phyloP scores from a whole-genome alignment of 495 filamentous ascomycete genomes.

The Margaritispora aquatica region DNA sequence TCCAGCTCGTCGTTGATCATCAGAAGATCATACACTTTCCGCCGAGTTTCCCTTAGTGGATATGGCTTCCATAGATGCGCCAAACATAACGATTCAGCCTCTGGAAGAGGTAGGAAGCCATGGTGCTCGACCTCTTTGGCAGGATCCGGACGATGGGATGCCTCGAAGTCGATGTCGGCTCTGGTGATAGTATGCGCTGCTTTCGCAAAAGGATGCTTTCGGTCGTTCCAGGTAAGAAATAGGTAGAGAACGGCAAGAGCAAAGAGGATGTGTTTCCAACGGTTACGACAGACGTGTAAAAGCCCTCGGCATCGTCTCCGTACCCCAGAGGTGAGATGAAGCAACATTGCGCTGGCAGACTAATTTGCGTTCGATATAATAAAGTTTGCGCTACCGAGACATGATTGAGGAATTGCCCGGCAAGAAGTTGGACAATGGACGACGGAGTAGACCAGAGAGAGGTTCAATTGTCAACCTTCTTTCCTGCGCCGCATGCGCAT shows the following conservation, averaged over 20 bases:
- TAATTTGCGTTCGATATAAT: neutral
- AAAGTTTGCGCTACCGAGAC: neutral
- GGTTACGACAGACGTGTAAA: neutral
- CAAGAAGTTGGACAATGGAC: neutral
- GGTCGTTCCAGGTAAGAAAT: neutral
- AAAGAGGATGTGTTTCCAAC: neutral
- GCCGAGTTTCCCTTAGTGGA: neutral
- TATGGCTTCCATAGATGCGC: neutral
- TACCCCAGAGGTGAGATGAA: neutral
- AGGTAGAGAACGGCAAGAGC: neutral
- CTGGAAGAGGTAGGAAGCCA: neutral
- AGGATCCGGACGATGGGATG: neutral
- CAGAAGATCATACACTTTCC: constrained; percentile 40
- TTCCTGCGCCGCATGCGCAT: neutral
- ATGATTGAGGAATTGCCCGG: neutral
- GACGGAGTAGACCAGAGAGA: neutral
- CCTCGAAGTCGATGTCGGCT: neutral
- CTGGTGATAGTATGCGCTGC: neutral
- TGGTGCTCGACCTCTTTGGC: neutral
- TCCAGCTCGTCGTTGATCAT: constrained; percentile 39
- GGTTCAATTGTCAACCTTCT: neutral
- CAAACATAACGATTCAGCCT: neutral
- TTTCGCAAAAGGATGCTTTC: neutral
- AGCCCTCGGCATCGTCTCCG: neutral
- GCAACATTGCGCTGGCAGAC: neutral